These are phyloP conservation scores for Inosperma sp. DNA, from an alignment of 768 basidiomycete species.

Conservation along the genomic window DNA sequence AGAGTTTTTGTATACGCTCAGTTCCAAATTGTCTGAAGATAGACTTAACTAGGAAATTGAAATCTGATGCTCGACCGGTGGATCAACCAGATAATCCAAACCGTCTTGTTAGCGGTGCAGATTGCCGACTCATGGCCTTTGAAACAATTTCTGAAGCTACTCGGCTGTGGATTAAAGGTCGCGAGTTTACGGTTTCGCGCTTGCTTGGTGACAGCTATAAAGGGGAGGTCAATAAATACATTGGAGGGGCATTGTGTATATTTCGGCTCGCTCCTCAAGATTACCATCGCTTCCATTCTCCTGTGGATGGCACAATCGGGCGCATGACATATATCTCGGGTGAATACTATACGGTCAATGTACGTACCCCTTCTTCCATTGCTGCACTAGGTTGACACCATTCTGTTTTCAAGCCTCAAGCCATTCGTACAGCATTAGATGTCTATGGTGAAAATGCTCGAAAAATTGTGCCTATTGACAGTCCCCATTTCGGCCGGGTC, in stretches of 20 bases:
- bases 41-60: conserved; percentile 64
- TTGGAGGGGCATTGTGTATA: conserved; percentile 80
- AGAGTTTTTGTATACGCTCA: not conserved
- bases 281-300: conserved; percentile 91
- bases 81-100: conserved; percentile 68
- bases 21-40: conserved; percentile 6
- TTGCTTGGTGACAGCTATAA: conserved; percentile 79
- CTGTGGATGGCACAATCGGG: conserved; percentile 82
- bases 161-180: conserved; percentile 92
- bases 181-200: conserved; percentile 79
- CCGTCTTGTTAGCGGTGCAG: conserved; percentile 83
- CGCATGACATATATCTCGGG: conserved; percentile 79
- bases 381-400: conserved; percentile 1
- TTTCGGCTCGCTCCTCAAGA: conserved; percentile 93
- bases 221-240: conserved; percentile 62
- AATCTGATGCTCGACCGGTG: conserved; percentile 71
- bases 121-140: conserved; percentile 96
- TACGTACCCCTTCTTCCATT: conserved; percentile 30
- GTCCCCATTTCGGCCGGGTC: conserved; percentile 82
- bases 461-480: conserved; percentile 90
- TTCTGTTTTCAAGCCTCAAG: conserved; percentile 63
- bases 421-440: conserved; percentile 83
- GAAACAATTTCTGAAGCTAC: conserved; percentile 84
- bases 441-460: conserved; percentile 94
- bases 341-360: conserved; percentile 96